phyloP scores from a whole-genome alignment of 78 protist species.

The Planoprotostelium fungivorum region DNA sequence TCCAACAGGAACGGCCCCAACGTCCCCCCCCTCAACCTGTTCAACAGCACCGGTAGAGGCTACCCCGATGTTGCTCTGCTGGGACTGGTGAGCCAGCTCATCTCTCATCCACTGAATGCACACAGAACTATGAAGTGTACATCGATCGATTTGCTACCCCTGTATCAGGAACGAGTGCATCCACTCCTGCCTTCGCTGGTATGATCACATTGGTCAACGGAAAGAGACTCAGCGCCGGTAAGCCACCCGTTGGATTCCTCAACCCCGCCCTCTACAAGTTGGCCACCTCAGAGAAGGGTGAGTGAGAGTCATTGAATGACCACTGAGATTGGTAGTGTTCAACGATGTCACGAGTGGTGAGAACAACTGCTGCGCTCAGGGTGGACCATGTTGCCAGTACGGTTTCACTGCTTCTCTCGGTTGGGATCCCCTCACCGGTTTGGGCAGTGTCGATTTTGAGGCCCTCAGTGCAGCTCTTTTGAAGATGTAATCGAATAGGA shows the following conservation, averaged over 20 bases:
- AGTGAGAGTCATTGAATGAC: neutral
- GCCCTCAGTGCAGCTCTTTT: too few species aligned
- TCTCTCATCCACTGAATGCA: neutral
- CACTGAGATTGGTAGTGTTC: constrained; percentile 7
- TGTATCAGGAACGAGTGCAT: constrained; percentile 48
- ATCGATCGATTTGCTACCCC: neutral
- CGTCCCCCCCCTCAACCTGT: constrained; percentile 14
- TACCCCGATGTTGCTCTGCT: constrained; percentile 63
- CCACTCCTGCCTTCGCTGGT: constrained; percentile 59
- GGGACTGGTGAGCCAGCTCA: constrained; percentile 5
- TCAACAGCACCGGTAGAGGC: constrained; percentile 37
- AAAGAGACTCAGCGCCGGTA: constrained; percentile 10
- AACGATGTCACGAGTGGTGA: constrained; percentile 48
- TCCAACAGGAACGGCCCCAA: neutral
- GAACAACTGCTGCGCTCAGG: constrained; percentile 28
- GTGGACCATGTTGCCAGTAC: constrained; percentile 9
- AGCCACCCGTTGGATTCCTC: constrained; percentile 65
- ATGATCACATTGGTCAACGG: constrained; percentile 52
- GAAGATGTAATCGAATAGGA: too few species aligned
- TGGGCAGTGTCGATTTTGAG: constrained; percentile 24
- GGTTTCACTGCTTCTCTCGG: constrained; percentile 39
- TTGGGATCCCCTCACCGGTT: constrained; percentile 48
- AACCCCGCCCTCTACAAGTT: constrained; percentile 64
- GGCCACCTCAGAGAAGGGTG: constrained; percentile 7
- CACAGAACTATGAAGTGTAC: neutral